Evolutionary conservation across 257 asterid genomes (phyloP), one percentile per base, ranked within the genome.

Genomic region (Ajuga chamaepitys): DNA sequence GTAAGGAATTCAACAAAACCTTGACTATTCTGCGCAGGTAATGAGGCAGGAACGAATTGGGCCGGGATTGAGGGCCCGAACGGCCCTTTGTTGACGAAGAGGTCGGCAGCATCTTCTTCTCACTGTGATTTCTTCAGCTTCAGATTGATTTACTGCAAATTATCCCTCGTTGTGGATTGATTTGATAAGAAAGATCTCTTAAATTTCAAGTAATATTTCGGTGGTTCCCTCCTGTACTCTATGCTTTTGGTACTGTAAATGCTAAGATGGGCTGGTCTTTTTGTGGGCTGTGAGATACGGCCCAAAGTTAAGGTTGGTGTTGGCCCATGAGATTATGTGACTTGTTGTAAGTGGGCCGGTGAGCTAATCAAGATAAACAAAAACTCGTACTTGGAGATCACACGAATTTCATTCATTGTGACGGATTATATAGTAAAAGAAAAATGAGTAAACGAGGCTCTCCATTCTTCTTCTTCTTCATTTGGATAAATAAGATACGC

Each of bases 11-110:
- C 58, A 56, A 61, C 50, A 32, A 56, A 74, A 89, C 99, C 97
- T 93, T 89, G 88, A 93, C 76, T 62, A 93, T 87, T 83, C 95
- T 80, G 30, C 99, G 91, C 64, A 93, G 91, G 72, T 93, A 93
- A 67, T 84, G 95, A 64, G 97, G 97, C 61, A 93, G 75, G 69
- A 81, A 51, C 38, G 89, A 78, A 78, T 70, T 84, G 70, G 89
- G 83, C 55, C 99, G 95, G 64, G 74, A 77, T 59, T 80, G 77
- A 59, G 89, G 72, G 77, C 80, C 83, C 73, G 94, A 64, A 44
- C 95, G 88, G 74, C 83, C 85, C 83, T 83, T 93, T 11, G 70
- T 67, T 58, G 80, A 67, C 12, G 97, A 84, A 66, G 95, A 72
- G 24, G 97, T 89, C 6, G 97, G 99, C 76, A 89, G 77, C 99